These are phyloP conservation scores for Pyrenochaeta sp. DNA, from an alignment of 2,329 filamentous ascomycete genomes.

Conservation along the genomic window DNA sequence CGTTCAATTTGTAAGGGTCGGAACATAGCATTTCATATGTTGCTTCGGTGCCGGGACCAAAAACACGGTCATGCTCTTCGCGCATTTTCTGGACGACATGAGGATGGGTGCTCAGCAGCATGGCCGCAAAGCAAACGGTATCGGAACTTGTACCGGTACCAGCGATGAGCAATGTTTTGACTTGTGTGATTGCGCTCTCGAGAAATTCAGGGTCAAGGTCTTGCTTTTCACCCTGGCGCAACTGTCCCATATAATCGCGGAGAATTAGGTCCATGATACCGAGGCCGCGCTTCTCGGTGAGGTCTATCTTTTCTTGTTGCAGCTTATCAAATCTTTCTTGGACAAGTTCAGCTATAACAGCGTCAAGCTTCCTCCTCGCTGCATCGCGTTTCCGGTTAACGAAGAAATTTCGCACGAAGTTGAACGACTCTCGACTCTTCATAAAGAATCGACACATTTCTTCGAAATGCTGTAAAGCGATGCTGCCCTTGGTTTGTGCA, in stretches of 20 bases:
- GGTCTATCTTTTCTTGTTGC: slow-evolving; percentile 39
- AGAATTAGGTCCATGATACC: slow-evolving; percentile 46
- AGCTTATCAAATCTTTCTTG: slow-evolving; percentile 49
- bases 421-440: slow-evolving; percentile 23
- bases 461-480: slow-evolving; percentile 27
- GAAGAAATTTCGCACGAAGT: slow-evolving; percentile 27
- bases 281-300: slow-evolving; percentile 47
- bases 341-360: slow-evolving; percentile 44
- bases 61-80: slow-evolving; percentile 62
- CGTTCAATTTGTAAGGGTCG: slow-evolving; percentile 59
- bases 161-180: slow-evolving; percentile 54
- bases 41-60: slow-evolving; percentile 53
- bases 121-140: slow-evolving; percentile 38
- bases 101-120: slow-evolving; percentile 41
- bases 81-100: slow-evolving; percentile 43
- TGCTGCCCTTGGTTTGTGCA: slow-evolving; percentile 33
- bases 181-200: slow-evolving; percentile 43
- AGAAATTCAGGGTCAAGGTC: slow-evolving; percentile 46
- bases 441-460: slow-evolving; percentile 21
- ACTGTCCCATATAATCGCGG: slow-evolving; percentile 36
- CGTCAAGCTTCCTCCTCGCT: slow-evolving; percentile 36
- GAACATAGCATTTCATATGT: slow-evolving; percentile 52
- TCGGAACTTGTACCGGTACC: slow-evolving; percentile 55
- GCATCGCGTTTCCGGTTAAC: slow-evolving; percentile 12
- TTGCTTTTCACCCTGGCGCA: slow-evolving; percentile 18